Base-by-base conservation (phyloP, 2,329 filamentous ascomycete genomes). In the Pseudocercospora cruenta region DNA sequence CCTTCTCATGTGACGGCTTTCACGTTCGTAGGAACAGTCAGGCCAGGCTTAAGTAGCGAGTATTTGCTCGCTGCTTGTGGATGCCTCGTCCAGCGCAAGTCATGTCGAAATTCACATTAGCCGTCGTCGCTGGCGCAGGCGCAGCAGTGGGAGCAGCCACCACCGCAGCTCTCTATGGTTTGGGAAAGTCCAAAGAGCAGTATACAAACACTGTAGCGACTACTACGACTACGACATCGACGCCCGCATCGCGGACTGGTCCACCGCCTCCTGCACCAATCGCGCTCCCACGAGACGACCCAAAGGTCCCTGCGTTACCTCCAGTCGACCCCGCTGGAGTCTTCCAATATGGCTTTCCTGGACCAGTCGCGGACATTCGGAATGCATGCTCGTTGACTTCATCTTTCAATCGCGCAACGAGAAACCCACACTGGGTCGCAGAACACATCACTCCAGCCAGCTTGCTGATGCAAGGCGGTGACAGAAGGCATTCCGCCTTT, bases 381-480 rank as follows among this genome's bases (percentile, higher is more conserved):
- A 86, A 86, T 63, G 90, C 93, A 43, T 83, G 88, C 26, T 91
- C 92, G 36, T 86, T 98, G 62, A 86, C 94, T 70, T 96, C 94
- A 33, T 90, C 91, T 73, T 99, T 90, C 86, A 94, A 99, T 82
- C 92, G 95, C 28, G 90, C 92, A 68, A 90, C 89, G 51, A 89
- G 94, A 77, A 99, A 99, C 81, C 95, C 95, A 31, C 87, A 91
- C 78, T 99, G 94, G 94, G 95, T 83, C 21, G 82, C 91, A 70
- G 95, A 99, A 83, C 95, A 99, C 84, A 97, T 99, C 80, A 99
- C 95, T 0, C 89, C 93, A 1, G 87, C 88, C 39, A 98, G 94
- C 0, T 87, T 99, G 14, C 85, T 90, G 3, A 78, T 84, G 60
- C 88, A 88, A 69, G 88, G 90, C 67, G 95, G 88, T 72, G 94